A percentile compares a stretch with the other conserved stretches of the same genome.
These are phyloP conservation scores for Nemania diffusa DNA, from an alignment of 2,329 filamentous ascomycete species.

Conservation along the genomic window DNA sequence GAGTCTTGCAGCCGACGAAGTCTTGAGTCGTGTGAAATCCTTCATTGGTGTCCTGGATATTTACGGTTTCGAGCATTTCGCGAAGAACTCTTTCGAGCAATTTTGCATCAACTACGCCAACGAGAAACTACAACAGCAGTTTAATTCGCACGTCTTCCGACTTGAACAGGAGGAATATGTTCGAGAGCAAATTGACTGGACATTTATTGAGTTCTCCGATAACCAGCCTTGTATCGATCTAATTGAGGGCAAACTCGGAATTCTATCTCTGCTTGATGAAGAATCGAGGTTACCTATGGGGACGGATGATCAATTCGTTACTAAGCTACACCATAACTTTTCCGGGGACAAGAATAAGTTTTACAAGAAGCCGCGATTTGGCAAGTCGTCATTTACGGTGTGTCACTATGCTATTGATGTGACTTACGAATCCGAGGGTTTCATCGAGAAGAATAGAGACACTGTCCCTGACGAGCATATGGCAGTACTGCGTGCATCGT, in stretches of 20 bases:
- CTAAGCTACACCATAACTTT: slow-evolving; percentile 95
- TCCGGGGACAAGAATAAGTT: slow-evolving; percentile 91
- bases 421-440: slow-evolving; percentile 98
- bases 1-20: slow-evolving; percentile 88
- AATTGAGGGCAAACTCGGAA: slow-evolving; percentile 95
- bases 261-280: slow-evolving; percentile 91
- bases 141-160: slow-evolving; percentile 99
- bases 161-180: slow-evolving; percentile 98
- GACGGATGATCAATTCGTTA: slow-evolving; percentile 95
- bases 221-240: slow-evolving; percentile 99
- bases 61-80: slow-evolving; percentile 98
- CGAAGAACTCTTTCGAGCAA: slow-evolving; percentile 99
- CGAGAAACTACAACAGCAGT: slow-evolving; percentile 98
- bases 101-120: slow-evolving; percentile 99
- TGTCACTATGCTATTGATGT: slow-evolving; percentile 99
- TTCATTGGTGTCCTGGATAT: slow-evolving; percentile 99
- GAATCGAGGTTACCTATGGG: slow-evolving; percentile 97
- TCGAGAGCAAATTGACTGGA: slow-evolving; percentile 97
- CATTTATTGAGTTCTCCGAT: slow-evolving; percentile 98
- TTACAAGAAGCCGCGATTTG: slow-evolving; percentile 98
- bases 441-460: slow-evolving; percentile 99
- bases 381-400: slow-evolving; percentile 96
- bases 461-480: slow-evolving; percentile 98
- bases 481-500: slow-evolving; percentile 86
- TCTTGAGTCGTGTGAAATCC: slow-evolving; percentile 81